Evolutionary conservation across 2,329 filamentous ascomycete genomes (phyloP).

Genomic region (Ambrosiella xylebori): DNA sequence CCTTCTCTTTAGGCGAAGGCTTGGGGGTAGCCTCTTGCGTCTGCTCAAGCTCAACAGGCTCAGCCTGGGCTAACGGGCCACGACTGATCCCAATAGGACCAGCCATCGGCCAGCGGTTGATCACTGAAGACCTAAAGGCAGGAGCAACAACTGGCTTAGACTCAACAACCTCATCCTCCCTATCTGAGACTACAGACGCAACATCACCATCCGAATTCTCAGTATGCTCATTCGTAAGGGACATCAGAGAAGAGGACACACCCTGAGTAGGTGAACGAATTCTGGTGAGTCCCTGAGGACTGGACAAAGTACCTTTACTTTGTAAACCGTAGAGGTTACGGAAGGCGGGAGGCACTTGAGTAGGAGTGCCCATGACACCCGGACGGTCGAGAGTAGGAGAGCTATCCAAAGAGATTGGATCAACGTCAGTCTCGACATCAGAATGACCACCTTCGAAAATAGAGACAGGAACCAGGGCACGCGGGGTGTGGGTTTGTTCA

Average conservation of each 20-base stretch:
- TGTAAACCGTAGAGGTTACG: neutral
- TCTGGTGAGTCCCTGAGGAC: neutral
- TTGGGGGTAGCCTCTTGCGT: neutral
- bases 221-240: neutral
- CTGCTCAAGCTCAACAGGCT: neutral
- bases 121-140: neutral
- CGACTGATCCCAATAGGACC: neutral
- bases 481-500: constrained; percentile 2
- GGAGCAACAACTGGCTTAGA: neutral
- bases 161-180: neutral
- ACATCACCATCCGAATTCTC: constrained; percentile 4
- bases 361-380: neutral
- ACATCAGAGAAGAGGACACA: neutral
- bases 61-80: too few species aligned
- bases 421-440: constrained; percentile 4
- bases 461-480: constrained; percentile 1
- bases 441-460: neutral
- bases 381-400: neutral
- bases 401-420: neutral
- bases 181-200: neutral
- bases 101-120: neutral
- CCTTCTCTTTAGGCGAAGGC: neutral
- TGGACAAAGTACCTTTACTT: neutral
- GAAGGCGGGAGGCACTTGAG: neutral
- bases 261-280: neutral